Evolutionary conservation across 306 rosid genomes (phyloP), one percentile per base, ranked within the genome.

Genomic region (Vigna reflexopilosa): DNA sequence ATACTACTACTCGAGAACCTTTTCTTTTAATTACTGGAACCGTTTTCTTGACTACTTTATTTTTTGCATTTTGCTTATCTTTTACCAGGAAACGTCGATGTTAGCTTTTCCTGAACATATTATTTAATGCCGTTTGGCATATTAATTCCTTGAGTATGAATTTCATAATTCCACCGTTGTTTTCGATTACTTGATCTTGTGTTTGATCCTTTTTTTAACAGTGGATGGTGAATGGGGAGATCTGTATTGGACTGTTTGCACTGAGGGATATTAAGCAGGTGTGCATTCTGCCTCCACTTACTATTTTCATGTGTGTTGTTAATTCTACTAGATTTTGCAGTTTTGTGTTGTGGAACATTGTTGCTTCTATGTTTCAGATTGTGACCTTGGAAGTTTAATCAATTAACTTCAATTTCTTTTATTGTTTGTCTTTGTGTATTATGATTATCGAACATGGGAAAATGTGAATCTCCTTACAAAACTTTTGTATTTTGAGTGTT

Each of bases 171-270:
- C 42, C 80, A 74, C 73, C 80, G 42, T 56, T 75, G 30, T 44
- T 52, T 77, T 50, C 66, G 4, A n/a, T 82, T 40, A 72, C 62
- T 77, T 80, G 69, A 68, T 75, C 54, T 61, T 72, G 47, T 86
- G 73, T 73, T 78, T 38, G n/a, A 22, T 52, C 28, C 54, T 16
- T 68, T 56, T 65, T 47, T 62, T 66, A 80, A 67, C 94, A 96
- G 99, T 96, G 99, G 99, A 89, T 96, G 94, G 99, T 96, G 86
- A 96, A 93, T 83, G 99, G 99, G 81, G 99, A 96, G 84, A 91
- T 96, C 83, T 96, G 99, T 81, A 91, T 96, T 81, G 99, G 99
- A 81, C 88, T 96, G 65, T 96, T 96, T 87, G 94, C 99, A 24
- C 50, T 89, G 84, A 93, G 91, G 85, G 86, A 90, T 85, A 91